Percentiles rank a stretch among this genome's conserved stretches.
Evolutionary conservation across 2,329 filamentous ascomycete genomes (phyloP).

Genomic region (Trichocomaceae sp.): DNA sequence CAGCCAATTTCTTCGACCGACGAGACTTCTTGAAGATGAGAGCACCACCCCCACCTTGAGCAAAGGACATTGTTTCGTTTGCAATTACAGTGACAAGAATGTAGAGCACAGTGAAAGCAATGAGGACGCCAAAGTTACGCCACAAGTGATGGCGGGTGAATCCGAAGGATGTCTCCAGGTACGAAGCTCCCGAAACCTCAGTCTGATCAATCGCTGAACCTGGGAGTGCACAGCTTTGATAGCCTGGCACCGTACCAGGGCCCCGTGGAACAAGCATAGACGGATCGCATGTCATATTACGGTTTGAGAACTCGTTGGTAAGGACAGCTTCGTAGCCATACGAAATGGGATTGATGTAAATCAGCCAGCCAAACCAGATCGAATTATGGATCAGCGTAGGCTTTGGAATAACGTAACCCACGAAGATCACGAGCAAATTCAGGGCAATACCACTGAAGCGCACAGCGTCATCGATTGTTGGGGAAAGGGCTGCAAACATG

Average conservation of each 20-base stretch:
- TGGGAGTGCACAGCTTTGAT: slow-evolving; percentile 57
- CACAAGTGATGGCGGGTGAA: slow-evolving; percentile 55
- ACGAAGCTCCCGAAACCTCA: slow-evolving; percentile 49
- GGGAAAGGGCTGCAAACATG: slow-evolving; percentile 59
- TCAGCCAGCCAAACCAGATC: slow-evolving; percentile 59
- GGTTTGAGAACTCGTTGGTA: slow-evolving; percentile 57
- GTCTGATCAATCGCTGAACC: slow-evolving; percentile 50
- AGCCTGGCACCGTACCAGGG: slow-evolving; percentile 47
- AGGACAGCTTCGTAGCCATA: slow-evolving; percentile 64
- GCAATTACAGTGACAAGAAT: slow-evolving; percentile 64
- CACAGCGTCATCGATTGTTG: slow-evolving; percentile 60
- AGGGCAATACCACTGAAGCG: slow-evolving; percentile 56
- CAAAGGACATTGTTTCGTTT: slow-evolving; percentile 62
- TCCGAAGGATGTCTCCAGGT: slow-evolving; percentile 50
- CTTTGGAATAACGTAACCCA: slow-evolving; percentile 63
- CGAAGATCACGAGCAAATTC: slow-evolving; percentile 58
- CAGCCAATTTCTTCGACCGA: slow-evolving; percentile 36
- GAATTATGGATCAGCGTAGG: slow-evolving; percentile 52
- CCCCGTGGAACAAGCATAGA: slow-evolving; percentile 53
- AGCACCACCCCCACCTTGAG: slow-evolving; percentile 57
- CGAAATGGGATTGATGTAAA: slow-evolving; percentile 46
- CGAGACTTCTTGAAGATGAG: slow-evolving; percentile 62
- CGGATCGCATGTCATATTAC: slow-evolving; percentile 53
- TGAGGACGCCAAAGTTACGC: slow-evolving; percentile 70
- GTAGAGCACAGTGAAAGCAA: slow-evolving; percentile 69